Conservation (phyloP, 1,139 yeast genomes). For the Yamadazyma jaroonii region DNA sequence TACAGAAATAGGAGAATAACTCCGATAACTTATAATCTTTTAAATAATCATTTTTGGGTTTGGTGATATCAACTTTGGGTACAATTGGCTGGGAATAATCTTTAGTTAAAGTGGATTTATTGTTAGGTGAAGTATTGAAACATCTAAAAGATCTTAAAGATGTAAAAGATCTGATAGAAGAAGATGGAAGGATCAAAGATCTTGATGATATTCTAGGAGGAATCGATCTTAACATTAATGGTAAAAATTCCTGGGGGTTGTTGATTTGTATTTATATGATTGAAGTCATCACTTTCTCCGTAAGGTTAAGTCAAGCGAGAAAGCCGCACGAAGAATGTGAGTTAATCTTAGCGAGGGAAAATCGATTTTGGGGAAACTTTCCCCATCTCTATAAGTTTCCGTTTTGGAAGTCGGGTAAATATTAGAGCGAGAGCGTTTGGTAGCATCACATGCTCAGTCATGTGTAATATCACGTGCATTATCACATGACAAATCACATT, state of each 20-base stretch:
- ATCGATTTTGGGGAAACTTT: too few species aligned
- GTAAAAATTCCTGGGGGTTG: neutral
- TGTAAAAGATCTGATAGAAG: too few species aligned
- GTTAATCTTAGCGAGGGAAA: constrained; percentile 6
- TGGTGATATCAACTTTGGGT: neutral
- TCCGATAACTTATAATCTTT: constrained; percentile 37
- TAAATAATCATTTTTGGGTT: constrained; percentile 22
- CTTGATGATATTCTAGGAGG: too few species aligned
- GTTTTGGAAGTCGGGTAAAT: too few species aligned
- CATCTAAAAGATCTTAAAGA: neutral
- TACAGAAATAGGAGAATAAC: constrained; percentile 59
- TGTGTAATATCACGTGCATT: neutral
- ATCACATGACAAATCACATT: too few species aligned
- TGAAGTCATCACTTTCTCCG: neutral
- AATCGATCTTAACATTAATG: too few species aligned
- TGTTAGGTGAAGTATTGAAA: constrained; percentile 6
- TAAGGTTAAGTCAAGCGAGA: constrained; percentile 1
- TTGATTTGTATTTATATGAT: neutral
- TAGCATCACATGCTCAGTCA: neutral
- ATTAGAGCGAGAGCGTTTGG: too few species aligned
- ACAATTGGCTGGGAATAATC: neutral
- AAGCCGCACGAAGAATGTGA: neutral
- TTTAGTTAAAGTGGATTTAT: constrained; percentile 6
- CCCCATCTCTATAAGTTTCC: too few species aligned
- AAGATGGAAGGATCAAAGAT: too few species aligned